Evolutionary conservation across 306 rosid species (phyloP).

Genomic region (Leucaena leucocephala): DNA sequence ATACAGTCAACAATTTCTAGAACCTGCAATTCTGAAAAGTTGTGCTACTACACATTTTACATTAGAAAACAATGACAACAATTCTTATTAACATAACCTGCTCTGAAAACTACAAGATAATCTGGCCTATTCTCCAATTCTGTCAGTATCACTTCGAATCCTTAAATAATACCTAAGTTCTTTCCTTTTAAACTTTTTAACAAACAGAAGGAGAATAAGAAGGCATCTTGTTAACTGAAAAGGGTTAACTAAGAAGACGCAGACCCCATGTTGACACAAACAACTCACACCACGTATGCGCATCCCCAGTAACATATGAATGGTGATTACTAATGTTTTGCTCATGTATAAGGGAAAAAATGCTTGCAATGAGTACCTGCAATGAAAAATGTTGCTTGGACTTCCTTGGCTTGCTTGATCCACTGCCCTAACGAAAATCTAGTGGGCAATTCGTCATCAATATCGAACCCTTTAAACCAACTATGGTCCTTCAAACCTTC

Average conservation of each 20-base stretch:
- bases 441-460: slow-evolving; percentile 62
- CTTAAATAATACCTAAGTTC: slow-evolving; percentile 17
- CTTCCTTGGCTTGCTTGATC: slow-evolving; percentile 82
- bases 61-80: slow-evolving; percentile 15
- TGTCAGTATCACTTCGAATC: slow-evolving; percentile 18
- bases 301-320: slow-evolving; percentile 23
- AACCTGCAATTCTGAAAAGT: slow-evolving; percentile 13
- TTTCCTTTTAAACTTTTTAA: neutral
- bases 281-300: neutral
- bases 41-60: slow-evolving; percentile 6
- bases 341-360: slow-evolving; percentile 20
- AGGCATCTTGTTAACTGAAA: slow-evolving; percentile 9
- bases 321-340: slow-evolving; percentile 6
- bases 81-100: slow-evolving; percentile 5
- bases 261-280: slow-evolving; percentile 6
- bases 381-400: slow-evolving; percentile 78
- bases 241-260: slow-evolving; percentile 8
- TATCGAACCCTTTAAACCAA: slow-evolving; percentile 90
- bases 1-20: slow-evolving; percentile 23
- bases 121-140: neutral
- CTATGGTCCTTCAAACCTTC: slow-evolving; percentile 67
- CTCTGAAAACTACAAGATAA: neutral
- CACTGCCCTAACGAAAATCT: slow-evolving; percentile 69
- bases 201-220: neutral
- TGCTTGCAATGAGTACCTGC: slow-evolving; percentile 59